Base-by-base conservation (phyloP, 192 early-diverging fungal genomes). In the Rhizophagus clarus region DNA sequence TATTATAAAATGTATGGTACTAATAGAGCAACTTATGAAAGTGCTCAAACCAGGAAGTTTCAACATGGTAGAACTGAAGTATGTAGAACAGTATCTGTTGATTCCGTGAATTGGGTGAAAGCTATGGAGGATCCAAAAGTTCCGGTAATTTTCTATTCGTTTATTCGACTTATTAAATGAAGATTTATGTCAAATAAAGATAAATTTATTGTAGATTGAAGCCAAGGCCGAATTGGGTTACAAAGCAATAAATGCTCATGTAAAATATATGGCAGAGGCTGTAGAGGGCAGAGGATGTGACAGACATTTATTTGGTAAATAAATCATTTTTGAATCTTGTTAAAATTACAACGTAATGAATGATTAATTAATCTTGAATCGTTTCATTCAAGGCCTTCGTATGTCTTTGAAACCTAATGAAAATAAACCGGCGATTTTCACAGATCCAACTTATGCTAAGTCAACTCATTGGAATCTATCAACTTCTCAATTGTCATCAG, bases 31-130 rank as follows among this genome's bases (percentile, higher is more conserved):
- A 98, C 97, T 9, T 99, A 99, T 85, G 98, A 99, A 85, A 92
- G 92, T 79, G 96, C 94, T 49, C 93, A 94, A 88, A 97, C 95
- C 34, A 89, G 95, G 82, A 95, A 94, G 87, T 99, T 94, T 88
- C 91, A 90, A 60, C 96, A 91, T 67, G 98, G 98, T 29, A 93
- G 98, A 80, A 99, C 98, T 31, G 98, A 99, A 83, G 96, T 96
- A 9, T 93, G 93, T 83, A 91, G 98, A 61, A 91, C 93, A 32
- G 93, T 96, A 63, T 89, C 88, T 20, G 85, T 81, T 42, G 97
- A 98, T 62, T 90, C 88, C 77, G 89, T 90, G 26, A 89, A 85
- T 2, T 99, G 93, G 91, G 96, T 97, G 72, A 91, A 92, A 72
- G 84, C 95, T 28, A 96, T 98, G 97, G 90, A 93, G 81, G 85